These are phyloP conservation scores for Cymbopogon citratus DNA, from an alignment of 176 grass and related monocot genomes.

Conservation along the genomic window DNA sequence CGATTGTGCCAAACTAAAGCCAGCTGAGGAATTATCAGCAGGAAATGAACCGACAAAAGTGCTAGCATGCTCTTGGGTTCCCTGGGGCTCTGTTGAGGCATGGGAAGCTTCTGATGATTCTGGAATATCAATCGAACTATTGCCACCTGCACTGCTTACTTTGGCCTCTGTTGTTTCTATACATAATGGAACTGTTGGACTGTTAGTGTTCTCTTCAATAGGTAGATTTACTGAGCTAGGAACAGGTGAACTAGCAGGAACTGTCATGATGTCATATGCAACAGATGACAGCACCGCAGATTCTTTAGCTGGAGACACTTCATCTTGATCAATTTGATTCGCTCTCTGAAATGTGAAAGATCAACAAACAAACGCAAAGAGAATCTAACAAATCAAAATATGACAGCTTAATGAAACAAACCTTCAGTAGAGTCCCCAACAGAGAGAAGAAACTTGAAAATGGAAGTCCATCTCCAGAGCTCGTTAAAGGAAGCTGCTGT, in stretches of 20 bases:
- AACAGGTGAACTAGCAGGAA: constrained; percentile 37
- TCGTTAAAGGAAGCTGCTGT: constrained; percentile 33
- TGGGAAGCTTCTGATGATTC: constrained; percentile 78
- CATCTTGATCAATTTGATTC: constrained; percentile 27
- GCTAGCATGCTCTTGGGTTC: constrained; percentile 50
- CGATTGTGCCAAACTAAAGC: constrained; percentile 37
- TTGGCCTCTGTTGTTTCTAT: constrained; percentile 43
- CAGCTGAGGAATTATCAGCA: constrained; percentile 49
- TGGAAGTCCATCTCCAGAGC: constrained; percentile 20
- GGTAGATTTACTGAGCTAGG: constrained; percentile 27
- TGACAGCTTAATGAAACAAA: constrained; percentile 20
- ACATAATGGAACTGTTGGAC: constrained; percentile 36
- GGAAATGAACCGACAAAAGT: constrained; percentile 49
- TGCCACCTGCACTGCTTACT: constrained; percentile 44
- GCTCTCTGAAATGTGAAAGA: constrained; percentile 40
- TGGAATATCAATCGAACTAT: constrained; percentile 42
- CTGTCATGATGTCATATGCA: constrained; percentile 30
- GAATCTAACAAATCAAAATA: constrained; percentile 10
- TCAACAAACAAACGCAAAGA: constrained; percentile 14
- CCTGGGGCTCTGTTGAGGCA: constrained; percentile 55
- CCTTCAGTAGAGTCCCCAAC: constrained; percentile 55
- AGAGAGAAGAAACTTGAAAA: constrained; percentile 43
- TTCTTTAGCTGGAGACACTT: constrained; percentile 26
- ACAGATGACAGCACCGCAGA: constrained; percentile 27
- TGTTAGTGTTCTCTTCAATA: constrained; percentile 36